Evolutionary conservation across 495 filamentous ascomycete species (phyloP), one percentile per base, ranked within the genome.

Genomic region (Cairneyella variabilis): DNA sequence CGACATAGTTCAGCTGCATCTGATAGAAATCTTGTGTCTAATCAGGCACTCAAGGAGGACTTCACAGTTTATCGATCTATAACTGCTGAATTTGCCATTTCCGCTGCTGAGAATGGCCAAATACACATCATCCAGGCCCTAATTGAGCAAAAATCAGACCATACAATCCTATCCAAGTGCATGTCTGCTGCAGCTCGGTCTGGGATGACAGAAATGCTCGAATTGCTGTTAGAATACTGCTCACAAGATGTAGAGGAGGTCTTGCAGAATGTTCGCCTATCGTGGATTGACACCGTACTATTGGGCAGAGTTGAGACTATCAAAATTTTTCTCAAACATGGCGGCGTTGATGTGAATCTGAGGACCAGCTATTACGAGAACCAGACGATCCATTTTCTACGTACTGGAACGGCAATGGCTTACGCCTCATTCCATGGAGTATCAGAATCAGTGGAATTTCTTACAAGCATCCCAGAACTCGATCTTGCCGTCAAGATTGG

Each of bases 311-410:
- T 38, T 11, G 32, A 37, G 16, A 36, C 17, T 9, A 4, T 40
- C 9, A 12, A 16, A 14, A 9, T 38, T 11, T 51, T 51, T 40
- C 12, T 51, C 17, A 39, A 40, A 14, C 34, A 51, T 51, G n/a
- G n/a, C n/a, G 48, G 48, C 10, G 14, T 51, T 40, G 48, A 51
- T 25, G 30, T 38, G 7, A 40, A 40, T 17, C 25, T 40, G 17
- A 25, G 25, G 8, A 23, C 40, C 34, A 37, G n/a, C n/a, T n/a
- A n/a, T n/a, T n/a, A n/a, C n/a, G n/a, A n/a, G n/a, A n/a, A n/a
- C n/a, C n/a, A n/a, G 16, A 25, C 3, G 16, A 18, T 5, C n/a
- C n/a, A 25, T 21, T 3, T 21, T 22, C 41, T 11, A 6, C 3
- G 3, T 17, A 30, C 11, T 16, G 46, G 32, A 3, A 21, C 48